Percentiles rank a stretch among this genome's conserved stretches.
These are phyloP conservation scores for Schwanniomyces yamadae DNA, from an alignment of 805 yeast genomes.

Conservation along the genomic window DNA sequence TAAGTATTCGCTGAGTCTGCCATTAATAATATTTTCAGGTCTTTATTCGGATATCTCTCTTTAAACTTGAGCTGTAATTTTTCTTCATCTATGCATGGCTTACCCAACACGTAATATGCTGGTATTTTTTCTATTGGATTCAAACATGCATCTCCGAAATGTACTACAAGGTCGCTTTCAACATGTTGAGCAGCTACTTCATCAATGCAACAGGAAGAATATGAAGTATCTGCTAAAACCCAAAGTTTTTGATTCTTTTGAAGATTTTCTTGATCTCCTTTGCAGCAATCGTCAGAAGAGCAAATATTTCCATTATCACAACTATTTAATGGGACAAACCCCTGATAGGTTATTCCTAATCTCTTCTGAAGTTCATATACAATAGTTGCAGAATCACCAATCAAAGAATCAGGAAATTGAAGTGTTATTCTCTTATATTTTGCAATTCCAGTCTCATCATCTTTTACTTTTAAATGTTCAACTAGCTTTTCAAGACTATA, in stretches of 20 bases:
- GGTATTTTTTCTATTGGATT: slow-evolving; percentile 73
- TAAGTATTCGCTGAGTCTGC: slow-evolving; percentile 69
- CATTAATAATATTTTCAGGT: slow-evolving; percentile 58
- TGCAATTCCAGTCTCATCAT: slow-evolving; percentile 12
- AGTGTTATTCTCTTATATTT: slow-evolving; percentile 61
- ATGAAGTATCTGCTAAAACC: slow-evolving; percentile 93
- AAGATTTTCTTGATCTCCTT: background rate
- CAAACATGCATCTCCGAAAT: slow-evolving; percentile 93
- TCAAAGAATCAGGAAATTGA: slow-evolving; percentile 84
- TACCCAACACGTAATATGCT: slow-evolving; percentile 78
- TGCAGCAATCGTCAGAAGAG: slow-evolving; percentile 2
- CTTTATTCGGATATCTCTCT: slow-evolving; percentile 34
- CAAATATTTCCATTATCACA: slow-evolving; percentile 7
- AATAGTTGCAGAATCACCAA: slow-evolving; percentile 76
- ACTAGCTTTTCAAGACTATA: slow-evolving; percentile 56
- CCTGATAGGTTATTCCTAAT: slow-evolving; percentile 17
- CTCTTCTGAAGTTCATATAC: slow-evolving; percentile 51
- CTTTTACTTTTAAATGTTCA: slow-evolving; percentile 30
- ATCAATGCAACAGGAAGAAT: slow-evolving; percentile 93
- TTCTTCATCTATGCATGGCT: slow-evolving; percentile 51
- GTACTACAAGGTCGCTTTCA: slow-evolving; percentile 77
- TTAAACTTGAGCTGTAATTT: slow-evolving; percentile 39
- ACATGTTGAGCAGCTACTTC: slow-evolving; percentile 97
- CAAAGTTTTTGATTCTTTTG: slow-evolving; percentile 39
- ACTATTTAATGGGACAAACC: background rate